These are phyloP conservation scores for Filobasidium floriforme DNA, from an alignment of 768 basidiomycete species.

Conservation along the genomic window DNA sequence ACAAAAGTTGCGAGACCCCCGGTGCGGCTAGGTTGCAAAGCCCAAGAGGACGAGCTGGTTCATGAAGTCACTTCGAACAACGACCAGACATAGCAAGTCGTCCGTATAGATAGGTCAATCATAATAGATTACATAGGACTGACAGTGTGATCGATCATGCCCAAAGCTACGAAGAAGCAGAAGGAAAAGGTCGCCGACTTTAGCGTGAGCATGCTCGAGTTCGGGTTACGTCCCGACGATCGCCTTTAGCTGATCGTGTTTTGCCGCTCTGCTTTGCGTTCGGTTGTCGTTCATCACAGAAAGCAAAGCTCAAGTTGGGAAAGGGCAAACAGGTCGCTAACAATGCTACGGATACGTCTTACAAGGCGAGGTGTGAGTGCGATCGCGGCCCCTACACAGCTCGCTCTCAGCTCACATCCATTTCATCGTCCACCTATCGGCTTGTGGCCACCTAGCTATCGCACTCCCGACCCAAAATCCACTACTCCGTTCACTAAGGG, in stretches of 20 bases:
- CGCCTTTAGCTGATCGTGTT: neutral
- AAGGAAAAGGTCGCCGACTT: conserved; percentile 86
- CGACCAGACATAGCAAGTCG: no score
- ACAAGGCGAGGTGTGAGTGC: conserved; percentile 79
- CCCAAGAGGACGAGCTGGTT: no score
- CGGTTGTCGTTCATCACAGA: conserved; percentile 50
- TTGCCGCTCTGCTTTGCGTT: neutral
- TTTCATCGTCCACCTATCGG: neutral
- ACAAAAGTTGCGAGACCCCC: no score
- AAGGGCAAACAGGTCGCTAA: conserved; percentile 75
- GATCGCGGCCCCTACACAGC: no score
- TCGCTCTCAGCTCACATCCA: no score
- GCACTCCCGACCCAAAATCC: conserved; percentile 72
- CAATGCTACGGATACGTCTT: conserved; percentile 91
- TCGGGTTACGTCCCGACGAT: neutral
- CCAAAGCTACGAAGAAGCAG: conserved; percentile 76
- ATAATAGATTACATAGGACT: no score
- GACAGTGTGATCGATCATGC: conserved; percentile 51
- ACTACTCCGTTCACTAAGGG: conserved; percentile 32
- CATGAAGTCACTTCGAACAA: no score
- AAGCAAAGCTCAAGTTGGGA: conserved; percentile 92
- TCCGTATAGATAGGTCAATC: no score
- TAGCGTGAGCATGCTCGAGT: conserved; percentile 50
- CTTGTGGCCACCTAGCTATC: conserved; percentile 57
- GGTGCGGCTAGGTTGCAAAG: no score